Conservation (phyloP, 2,329 filamentous ascomycete species). For the Saccharata proteae region DNA sequence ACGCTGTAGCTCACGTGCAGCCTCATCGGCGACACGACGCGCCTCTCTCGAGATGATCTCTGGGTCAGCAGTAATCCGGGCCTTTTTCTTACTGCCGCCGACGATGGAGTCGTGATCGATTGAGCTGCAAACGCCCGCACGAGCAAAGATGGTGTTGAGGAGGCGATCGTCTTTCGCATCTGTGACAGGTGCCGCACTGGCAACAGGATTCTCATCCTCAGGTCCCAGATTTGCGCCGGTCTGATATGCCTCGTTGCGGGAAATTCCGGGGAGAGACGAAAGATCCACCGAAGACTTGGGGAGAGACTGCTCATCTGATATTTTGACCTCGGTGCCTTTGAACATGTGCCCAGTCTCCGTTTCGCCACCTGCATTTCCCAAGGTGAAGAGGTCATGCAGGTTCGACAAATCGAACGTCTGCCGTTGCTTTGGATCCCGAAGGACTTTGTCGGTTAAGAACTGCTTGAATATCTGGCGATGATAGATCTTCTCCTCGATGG, state of each 20-base stretch:
- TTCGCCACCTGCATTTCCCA: slow-evolving; percentile 48
- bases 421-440: slow-evolving; percentile 86
- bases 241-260: slow-evolving; percentile 31
- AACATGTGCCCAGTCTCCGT: slow-evolving; percentile 83
- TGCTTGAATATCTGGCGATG: slow-evolving; percentile 98
- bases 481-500: slow-evolving; percentile 98
- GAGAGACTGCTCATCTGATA: slow-evolving; percentile 29
- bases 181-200: too few relatives aligned
- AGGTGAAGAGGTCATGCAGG: slow-evolving; percentile 80
- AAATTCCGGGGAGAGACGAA: slow-evolving; percentile 33
- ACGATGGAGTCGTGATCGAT: slow-evolving; percentile 90
- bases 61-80: slow-evolving; percentile 60
- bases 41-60: slow-evolving; percentile 73
- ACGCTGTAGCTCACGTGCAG: slow-evolving; percentile 62
- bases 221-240: too few relatives aligned
- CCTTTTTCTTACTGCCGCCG: slow-evolving; percentile 38
- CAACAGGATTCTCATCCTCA: too few relatives aligned
- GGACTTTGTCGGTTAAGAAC: slow-evolving; percentile 89
- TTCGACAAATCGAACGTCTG: slow-evolving; percentile 85
- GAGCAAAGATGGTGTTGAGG: slow-evolving; percentile 79
- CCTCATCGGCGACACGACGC: slow-evolving; percentile 62
- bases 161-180: slow-evolving; percentile 47
- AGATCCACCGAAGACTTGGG: neutral
- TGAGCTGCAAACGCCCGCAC: slow-evolving; percentile 76
- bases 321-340: slow-evolving; percentile 69